Evolutionary conservation across 805 yeast species (phyloP), one percentile per base, ranked within the genome.

Genomic region (Candida montana): DNA sequence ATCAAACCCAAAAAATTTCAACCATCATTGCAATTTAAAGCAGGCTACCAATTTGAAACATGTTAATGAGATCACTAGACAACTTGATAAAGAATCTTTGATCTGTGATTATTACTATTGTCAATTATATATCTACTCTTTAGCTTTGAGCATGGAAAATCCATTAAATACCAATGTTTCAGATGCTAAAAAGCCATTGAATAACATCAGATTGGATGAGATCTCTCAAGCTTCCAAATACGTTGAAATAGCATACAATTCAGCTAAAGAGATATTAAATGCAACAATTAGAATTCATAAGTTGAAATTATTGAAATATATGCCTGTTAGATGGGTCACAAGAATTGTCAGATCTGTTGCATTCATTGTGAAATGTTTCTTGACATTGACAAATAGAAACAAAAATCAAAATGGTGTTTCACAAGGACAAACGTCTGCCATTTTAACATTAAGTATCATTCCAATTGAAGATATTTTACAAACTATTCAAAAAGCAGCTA

Each of bases 281-380:
- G 81, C 83, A 5, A 84, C 90, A 4, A 77, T 76, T 42, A 64
- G 93, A 31, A 79, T 88, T 6, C 86, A 82, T 52, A 70, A 70
- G 47, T 63, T 83, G 44, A 76, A 74, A 44, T 64, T 82, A 68
- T 64, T 88, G 40, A 69, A 79, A 43, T 83, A 72, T 55, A 87
- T 89, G 81, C 96, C 98, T 1, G 89, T 88, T n/a, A 68, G 96
- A 48, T 89, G 96, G 95, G 80, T 84, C 7, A 83, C 86, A 0
- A 71, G 95, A 39, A 79, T 88, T 21, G 89, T 90, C 17, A 77
- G 91, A 52, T 86, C 96, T 0, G 88, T 88, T 11, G 93, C 96
- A 2, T 90, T 89, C 58, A 74, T 91, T 40, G 93, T 91, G 12
- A 91, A 90, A 62, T 85, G 95, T 55, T 79, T 86, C 54, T 58